These are phyloP conservation scores for Phlyctochytrium bullatum DNA, from an alignment of 192 early-diverging fungal species.

Conservation along the genomic window DNA sequence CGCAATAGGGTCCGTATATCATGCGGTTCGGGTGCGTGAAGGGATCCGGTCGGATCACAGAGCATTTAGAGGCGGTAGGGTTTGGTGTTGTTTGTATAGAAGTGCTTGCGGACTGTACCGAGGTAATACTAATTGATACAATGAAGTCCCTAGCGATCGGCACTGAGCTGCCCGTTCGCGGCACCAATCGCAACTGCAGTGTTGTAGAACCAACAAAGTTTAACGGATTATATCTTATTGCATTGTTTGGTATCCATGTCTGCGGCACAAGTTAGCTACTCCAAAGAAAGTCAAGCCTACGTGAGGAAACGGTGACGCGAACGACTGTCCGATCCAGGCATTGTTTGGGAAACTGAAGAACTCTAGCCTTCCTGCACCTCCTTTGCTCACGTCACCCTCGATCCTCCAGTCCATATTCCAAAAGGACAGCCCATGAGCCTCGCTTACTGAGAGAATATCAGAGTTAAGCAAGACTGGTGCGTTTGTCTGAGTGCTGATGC, in stretches of 20 bases:
- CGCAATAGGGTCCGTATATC: slow-evolving; percentile 22
- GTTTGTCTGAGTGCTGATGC: slow-evolving; percentile 2
- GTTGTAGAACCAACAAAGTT: slow-evolving; percentile 16
- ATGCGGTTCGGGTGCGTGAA: not conserved
- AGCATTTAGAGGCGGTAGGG: not conserved
- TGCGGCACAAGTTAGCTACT: not conserved
- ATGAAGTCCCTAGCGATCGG: slow-evolving; percentile 11
- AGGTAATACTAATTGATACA: slow-evolving; percentile 13
- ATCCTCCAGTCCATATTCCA: slow-evolving; percentile 24
- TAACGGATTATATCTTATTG: slow-evolving; percentile 26
- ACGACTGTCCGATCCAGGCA: slow-evolving; percentile 11
- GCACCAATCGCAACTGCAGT: slow-evolving; percentile 6
- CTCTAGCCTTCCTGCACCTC: slow-evolving; percentile 15
- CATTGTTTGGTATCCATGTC: slow-evolving; percentile 19
- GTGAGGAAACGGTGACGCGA: slow-evolving; percentile 13
- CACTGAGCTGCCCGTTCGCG: not conserved
- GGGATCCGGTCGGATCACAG: slow-evolving; percentile 7
- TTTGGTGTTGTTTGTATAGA: not conserved
- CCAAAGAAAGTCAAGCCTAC: slow-evolving; percentile 3
- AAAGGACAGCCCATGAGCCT: slow-evolving; percentile 14
- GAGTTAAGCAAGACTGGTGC: slow-evolving; percentile 14
- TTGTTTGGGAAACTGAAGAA: slow-evolving; percentile 3
- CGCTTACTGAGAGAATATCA: slow-evolving; percentile 8
- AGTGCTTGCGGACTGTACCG: slow-evolving; percentile 1
- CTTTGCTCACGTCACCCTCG: slow-evolving; percentile 11